phyloP scores from a whole-genome alignment of 2,329 filamentous ascomycete genomes.

The Pseudogymnoascus sp. region DNA sequence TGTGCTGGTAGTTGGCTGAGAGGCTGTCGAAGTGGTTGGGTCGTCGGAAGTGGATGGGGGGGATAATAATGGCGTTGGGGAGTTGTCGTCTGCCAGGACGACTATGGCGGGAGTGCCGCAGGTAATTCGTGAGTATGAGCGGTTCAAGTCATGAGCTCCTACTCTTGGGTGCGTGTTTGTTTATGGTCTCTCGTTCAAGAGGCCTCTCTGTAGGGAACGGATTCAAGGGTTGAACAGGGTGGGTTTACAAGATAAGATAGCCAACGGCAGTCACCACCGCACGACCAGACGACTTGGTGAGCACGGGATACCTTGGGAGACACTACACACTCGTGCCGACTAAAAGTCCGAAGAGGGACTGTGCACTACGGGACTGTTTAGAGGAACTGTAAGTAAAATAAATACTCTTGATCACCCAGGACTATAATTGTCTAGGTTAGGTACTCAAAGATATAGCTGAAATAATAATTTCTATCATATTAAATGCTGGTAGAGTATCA shows the following conservation, averaged over 20 bases:
- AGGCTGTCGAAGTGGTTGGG: conserved; percentile 51
- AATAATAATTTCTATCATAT: not conserved
- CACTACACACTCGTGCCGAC: conserved; percentile 2
- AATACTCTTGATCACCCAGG: not conserved
- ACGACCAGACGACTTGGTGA: not conserved
- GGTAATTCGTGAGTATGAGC: conserved; percentile 12
- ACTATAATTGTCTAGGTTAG: not conserved
- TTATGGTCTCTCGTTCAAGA: not conserved
- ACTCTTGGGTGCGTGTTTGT: not conserved
- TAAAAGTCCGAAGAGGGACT: not conserved
- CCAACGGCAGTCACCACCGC: not conserved
- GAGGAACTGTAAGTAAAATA: not conserved
- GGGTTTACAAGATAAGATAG: conserved; percentile 4
- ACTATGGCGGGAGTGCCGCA: conserved; percentile 46
- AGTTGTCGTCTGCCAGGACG: conserved; percentile 68
- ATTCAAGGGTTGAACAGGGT: not conserved
- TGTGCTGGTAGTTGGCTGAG: conserved; percentile 42
- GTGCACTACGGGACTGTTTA: not conserved
- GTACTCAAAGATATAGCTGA: not conserved
- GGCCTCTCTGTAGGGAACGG: not conserved
- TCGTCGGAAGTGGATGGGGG: conserved; percentile 62
- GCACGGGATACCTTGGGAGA: conserved; percentile 6
- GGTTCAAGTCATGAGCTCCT: not conserved
- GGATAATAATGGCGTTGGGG: conserved; percentile 42
- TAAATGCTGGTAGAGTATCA: not conserved